phyloP scores from a whole-genome alignment of 2,329 filamentous ascomycete species.

The Fusarium cicatricum region DNA sequence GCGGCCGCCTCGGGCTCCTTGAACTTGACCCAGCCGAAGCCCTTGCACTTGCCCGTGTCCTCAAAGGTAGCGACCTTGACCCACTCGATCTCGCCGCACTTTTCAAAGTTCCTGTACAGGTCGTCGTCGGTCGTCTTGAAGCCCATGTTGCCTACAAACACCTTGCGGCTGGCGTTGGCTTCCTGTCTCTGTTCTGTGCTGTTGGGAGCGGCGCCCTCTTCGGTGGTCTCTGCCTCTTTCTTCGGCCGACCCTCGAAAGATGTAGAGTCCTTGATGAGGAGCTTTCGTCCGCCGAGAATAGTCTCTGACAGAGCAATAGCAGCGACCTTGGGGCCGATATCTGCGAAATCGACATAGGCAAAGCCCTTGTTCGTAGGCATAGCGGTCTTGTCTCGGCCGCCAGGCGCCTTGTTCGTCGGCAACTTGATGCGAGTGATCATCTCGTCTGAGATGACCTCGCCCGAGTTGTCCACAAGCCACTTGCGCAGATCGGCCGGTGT shows the following conservation, averaged over 20 bases:
- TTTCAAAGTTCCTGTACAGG: conserved; percentile 80
- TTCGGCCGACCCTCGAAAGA: conserved; percentile 90
- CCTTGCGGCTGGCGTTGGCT: conserved; percentile 75
- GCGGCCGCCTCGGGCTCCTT: conserved; percentile 78
- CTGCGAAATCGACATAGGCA: conserved; percentile 92
- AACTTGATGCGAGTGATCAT: conserved; percentile 87
- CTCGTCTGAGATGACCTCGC: conserved; percentile 69
- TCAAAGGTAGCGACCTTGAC: conserved; percentile 94
- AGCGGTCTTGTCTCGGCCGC: conserved; percentile 45
- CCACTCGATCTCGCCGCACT: conserved; percentile 83
- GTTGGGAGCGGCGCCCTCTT: conserved; percentile 43
- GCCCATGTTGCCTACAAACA: conserved; percentile 91
- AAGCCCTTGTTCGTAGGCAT: conserved; percentile 82
- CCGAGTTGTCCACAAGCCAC: conserved; percentile 80
- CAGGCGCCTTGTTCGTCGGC: conserved; percentile 69
- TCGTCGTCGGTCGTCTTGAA: conserved; percentile 86
- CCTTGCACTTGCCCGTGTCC: conserved; percentile 97
- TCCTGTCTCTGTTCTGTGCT: conserved; percentile 48
- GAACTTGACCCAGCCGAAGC: conserved; percentile 95
- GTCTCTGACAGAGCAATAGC: conserved; percentile 89
- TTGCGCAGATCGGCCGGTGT: conserved; percentile 77
- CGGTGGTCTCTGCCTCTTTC: conserved; percentile 58
- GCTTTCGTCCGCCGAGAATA: conserved; percentile 75
- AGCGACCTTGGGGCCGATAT: conserved; percentile 72
- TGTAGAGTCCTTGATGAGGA: conserved; percentile 93